phyloP scores from a whole-genome alignment of 306 rosid genomes.

The Prunus mira region DNA sequence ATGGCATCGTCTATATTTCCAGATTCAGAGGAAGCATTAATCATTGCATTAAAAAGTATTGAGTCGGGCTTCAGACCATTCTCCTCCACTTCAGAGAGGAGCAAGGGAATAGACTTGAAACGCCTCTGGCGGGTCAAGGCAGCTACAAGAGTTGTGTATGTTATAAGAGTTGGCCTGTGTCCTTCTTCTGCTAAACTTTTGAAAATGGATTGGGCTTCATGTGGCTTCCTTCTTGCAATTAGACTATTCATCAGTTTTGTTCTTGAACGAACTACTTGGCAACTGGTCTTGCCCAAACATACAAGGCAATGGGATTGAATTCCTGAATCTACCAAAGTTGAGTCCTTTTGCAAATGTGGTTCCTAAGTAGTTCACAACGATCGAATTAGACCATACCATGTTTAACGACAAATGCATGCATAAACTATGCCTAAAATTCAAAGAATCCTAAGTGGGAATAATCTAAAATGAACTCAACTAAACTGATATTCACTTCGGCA shows the following conservation, averaged over 20 bases:
- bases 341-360: conserved; percentile 34
- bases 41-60: conserved; percentile 84
- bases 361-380: conserved; percentile 38
- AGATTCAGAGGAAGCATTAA: conserved; percentile 82
- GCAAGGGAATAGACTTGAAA: conserved; percentile 65
- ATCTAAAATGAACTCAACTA: background rate
- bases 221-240: conserved; percentile 69
- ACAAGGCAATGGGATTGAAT: conserved; percentile 51
- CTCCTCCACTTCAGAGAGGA: conserved; percentile 70
- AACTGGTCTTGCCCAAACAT: conserved; percentile 60
- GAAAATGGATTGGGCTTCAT: conserved; percentile 68
- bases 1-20: conserved; percentile 68
- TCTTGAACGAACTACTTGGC: conserved; percentile 74
- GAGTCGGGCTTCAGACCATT: conserved; percentile 79
- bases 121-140: conserved; percentile 81
- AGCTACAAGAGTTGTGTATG: conserved; percentile 85
- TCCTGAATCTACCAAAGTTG: conserved; percentile 36
- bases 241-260: conserved; percentile 77
- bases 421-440: background rate
- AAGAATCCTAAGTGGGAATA: background rate
- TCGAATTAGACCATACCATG: conserved; percentile 5
- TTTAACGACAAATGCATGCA: background rate
- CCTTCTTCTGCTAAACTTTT: conserved; percentile 67
- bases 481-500: background rate
- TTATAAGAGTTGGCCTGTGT: conserved; percentile 76